Percentiles rank a stretch among this genome's conserved stretches.
Evolutionary conservation across 2,329 filamentous ascomycete species (phyloP).

Genomic region (Sporothrix schenckii): DNA sequence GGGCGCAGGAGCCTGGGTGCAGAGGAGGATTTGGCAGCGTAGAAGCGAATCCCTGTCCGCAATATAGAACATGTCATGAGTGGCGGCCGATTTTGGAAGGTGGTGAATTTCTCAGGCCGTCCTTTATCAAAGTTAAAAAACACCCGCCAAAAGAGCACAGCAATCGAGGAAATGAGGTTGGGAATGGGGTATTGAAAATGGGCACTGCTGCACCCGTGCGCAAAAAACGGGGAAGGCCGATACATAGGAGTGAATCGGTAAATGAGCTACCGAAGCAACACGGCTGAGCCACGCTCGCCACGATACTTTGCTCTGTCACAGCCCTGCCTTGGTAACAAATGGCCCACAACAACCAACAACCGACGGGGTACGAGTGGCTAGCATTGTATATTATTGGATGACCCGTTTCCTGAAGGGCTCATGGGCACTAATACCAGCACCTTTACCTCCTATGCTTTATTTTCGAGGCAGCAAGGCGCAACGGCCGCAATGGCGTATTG

Average conservation of each 20-base stretch:
- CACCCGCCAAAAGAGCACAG: background rate
- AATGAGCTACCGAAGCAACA: background rate
- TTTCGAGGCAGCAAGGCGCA: background rate
- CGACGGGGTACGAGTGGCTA: no score
- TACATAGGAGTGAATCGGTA: background rate
- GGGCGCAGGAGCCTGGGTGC: no score
- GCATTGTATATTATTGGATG: no score
- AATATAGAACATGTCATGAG: background rate
- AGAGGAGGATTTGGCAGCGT: background rate
- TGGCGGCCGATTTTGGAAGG: background rate
- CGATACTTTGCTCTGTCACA: background rate
- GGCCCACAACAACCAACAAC: background rate
- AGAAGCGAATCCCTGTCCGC: background rate
- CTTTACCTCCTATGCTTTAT: background rate
- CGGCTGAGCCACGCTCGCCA: conserved; percentile 3
- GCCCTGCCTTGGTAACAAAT: no score
- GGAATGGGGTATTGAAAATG: background rate
- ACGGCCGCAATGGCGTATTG: background rate
- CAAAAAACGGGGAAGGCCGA: background rate
- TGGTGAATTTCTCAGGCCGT: background rate
- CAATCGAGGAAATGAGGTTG: background rate
- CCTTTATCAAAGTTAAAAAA: background rate
- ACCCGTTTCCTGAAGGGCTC: background rate
- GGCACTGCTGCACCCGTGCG: background rate
- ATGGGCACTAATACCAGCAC: background rate